Conservation (phyloP, 176 grass and related monocot genomes). For the Carex myosuroides region DNA sequence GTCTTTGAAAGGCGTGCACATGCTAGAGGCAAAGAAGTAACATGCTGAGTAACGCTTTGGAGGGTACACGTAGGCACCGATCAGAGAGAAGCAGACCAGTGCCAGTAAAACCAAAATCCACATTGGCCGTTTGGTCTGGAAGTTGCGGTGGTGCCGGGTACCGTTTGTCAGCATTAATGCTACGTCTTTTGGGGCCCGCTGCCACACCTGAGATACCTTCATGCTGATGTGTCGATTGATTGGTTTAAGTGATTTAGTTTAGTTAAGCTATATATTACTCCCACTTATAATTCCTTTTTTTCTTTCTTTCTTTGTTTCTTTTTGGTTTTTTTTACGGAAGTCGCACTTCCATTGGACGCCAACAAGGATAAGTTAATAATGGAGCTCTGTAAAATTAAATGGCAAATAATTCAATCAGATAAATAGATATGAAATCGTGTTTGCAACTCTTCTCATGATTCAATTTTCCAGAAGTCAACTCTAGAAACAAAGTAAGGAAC, state of each 20-base stretch:
- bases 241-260: not conserved
- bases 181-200: constrained; percentile 42
- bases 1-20: constrained; percentile 60
- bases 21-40: constrained; percentile 71
- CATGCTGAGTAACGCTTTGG: constrained; percentile 56
- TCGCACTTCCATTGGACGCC: constrained; percentile 15
- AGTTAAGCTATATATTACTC: not conserved
- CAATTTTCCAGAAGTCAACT: not conserved
- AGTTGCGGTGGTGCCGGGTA: constrained; percentile 33
- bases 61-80: constrained; percentile 76
- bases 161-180: constrained; percentile 38
- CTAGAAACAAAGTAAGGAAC: not conserved
- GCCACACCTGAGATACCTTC: constrained; percentile 34
- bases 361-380: not conserved
- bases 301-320: not conserved
- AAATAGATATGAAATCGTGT: not conserved
- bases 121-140: constrained; percentile 54
- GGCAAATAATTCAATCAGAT: not conserved
- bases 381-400: constrained; percentile 6
- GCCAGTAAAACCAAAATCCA: constrained; percentile 90
- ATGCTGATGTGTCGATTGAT: constrained; percentile 21
- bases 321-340: not conserved
- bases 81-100: constrained; percentile 55
- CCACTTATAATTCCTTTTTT: not conserved
- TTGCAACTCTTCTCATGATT: not conserved